Evolutionary conservation across 1,284 basidiomycete species (phyloP), one percentile per base, ranked within the genome.

Genomic region (Leccinum colubrinum): DNA sequence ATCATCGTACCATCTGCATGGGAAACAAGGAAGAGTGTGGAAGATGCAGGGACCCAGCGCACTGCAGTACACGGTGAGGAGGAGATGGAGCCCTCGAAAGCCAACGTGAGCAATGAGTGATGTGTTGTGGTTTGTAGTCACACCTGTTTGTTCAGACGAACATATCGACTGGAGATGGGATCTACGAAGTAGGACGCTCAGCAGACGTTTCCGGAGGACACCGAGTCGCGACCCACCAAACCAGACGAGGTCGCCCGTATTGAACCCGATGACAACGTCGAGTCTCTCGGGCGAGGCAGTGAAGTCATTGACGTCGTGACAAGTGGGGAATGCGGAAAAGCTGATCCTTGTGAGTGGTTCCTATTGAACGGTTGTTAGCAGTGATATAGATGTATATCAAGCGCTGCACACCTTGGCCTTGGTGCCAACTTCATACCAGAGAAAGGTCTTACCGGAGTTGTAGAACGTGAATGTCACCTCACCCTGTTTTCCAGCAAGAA

Each of bases 251-350:
- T 99, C 97, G 14, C 97, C 97, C 0, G 94, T 91, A 65, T 82
- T 84, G 72, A 99, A 98, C 2, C 97, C 97, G 68, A 99, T 90
- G 60, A 98, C 83, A 11, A 98, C 82, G 72, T 99, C 97, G 46
- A 98, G 78, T 52, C 87, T 85, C 58, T 94, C 90, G 4, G 88
- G 80, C 9, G 85, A 87, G 8, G 90, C 86, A 1, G 94, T 98
- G 7, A 85, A 77, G 14, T 83, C 77, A 68, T 97, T 97, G 56
- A 97, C 86, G 68, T 90, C 92, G 73, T 97, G 94, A 69, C 94
- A 96, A 1, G 95, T 97, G 6, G 94, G 94, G 65, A 88, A 86
- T 7, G 89, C 86, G 55, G 90, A 86, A 76, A 98, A 98, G 27
- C 88, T 90, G 64, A 98, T 87, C 59, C 91, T 85, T 22, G 90